These are phyloP conservation scores for Davidsoniella virescens DNA, from an alignment of 2,329 filamentous ascomycete genomes.

Conservation along the genomic window DNA sequence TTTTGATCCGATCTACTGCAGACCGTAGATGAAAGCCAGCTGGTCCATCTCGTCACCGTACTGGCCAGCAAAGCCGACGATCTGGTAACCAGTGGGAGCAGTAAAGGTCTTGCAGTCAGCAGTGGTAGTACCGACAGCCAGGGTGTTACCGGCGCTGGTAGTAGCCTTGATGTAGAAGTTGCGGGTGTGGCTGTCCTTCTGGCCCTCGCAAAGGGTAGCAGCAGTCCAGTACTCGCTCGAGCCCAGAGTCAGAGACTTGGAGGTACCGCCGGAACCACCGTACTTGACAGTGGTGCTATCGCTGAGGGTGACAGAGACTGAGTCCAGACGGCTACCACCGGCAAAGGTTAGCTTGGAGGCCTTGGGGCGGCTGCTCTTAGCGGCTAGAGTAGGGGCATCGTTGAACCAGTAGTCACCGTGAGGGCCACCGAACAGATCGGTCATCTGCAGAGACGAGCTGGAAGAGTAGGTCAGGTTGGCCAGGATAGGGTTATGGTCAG, in stretches of 20 bases:
- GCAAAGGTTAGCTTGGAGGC: slow-evolving; percentile 27
- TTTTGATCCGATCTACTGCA: slow-evolving; percentile 18
- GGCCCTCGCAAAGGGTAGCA: slow-evolving; percentile 33
- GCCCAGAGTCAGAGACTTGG: slow-evolving; percentile 26
- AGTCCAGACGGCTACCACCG: slow-evolving; percentile 33
- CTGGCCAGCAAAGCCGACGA: slow-evolving; percentile 37
- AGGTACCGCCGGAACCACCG: slow-evolving; percentile 35
- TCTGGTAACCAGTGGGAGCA: slow-evolving; percentile 33
- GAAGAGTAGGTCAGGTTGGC: slow-evolving; percentile 34
- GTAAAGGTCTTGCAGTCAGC: slow-evolving; percentile 29
- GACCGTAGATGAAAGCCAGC: slow-evolving; percentile 32
- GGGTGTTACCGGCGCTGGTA: slow-evolving; percentile 30
- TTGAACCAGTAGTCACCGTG: slow-evolving; percentile 36
- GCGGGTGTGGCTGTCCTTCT: slow-evolving; percentile 29
- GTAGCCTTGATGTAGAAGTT: slow-evolving; percentile 39
- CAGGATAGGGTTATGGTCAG: slow-evolving; percentile 49
- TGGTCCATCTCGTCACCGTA: slow-evolving; percentile 39
- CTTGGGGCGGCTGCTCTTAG: slow-evolving; percentile 19
- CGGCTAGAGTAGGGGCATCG: slow-evolving; percentile 28
- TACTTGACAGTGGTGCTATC: slow-evolving; percentile 34
- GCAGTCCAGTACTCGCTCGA: slow-evolving; percentile 31
- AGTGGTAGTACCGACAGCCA: slow-evolving; percentile 30
- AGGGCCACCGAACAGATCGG: slow-evolving; percentile 30
- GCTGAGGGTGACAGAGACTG: slow-evolving; percentile 29
- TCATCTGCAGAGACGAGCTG: slow-evolving; percentile 25